Percentiles rank a stretch among this genome's conserved stretches.
Conservation (phyloP, 257 asterid species). For the Scutellaria baicalensis region DNA sequence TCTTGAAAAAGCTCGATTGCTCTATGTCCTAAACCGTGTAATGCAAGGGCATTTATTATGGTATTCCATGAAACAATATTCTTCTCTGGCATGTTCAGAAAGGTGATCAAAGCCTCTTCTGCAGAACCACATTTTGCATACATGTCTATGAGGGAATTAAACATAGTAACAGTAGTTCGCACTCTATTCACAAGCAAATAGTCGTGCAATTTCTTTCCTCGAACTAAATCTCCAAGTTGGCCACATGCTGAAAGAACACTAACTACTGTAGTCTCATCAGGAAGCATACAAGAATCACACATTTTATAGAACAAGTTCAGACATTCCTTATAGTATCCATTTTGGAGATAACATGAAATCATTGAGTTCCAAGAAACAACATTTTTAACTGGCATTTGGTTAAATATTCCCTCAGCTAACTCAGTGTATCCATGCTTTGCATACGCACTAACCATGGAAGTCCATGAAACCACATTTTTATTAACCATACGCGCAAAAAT, state of each 20-base stretch:
- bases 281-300: constrained; percentile 28
- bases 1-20: constrained; percentile 45
- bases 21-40: constrained; percentile 41
- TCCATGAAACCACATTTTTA: constrained; percentile 59
- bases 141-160: constrained; percentile 60
- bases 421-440: constrained; percentile 40
- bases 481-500: constrained; percentile 42
- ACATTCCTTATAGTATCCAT: constrained; percentile 28
- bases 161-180: constrained; percentile 23
- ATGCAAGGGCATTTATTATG: constrained; percentile 47
- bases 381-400: constrained; percentile 44
- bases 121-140: constrained; percentile 65
- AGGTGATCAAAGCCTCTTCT: constrained; percentile 35
- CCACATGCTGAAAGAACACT: constrained; percentile 53
- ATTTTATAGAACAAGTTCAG: constrained; percentile 31
- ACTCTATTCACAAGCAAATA: constrained; percentile 13
- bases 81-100: constrained; percentile 29
- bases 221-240: constrained; percentile 49
- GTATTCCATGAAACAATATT: constrained; percentile 57
- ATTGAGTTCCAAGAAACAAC: constrained; percentile 60
- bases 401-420: constrained; percentile 33
- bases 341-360: constrained; percentile 52
- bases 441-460: constrained; percentile 55
- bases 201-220: constrained; percentile 34
- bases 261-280: constrained; percentile 36